These are phyloP conservation scores for Leccinum subtestaceum DNA, from an alignment of 768 basidiomycete genomes.

Conservation along the genomic window DNA sequence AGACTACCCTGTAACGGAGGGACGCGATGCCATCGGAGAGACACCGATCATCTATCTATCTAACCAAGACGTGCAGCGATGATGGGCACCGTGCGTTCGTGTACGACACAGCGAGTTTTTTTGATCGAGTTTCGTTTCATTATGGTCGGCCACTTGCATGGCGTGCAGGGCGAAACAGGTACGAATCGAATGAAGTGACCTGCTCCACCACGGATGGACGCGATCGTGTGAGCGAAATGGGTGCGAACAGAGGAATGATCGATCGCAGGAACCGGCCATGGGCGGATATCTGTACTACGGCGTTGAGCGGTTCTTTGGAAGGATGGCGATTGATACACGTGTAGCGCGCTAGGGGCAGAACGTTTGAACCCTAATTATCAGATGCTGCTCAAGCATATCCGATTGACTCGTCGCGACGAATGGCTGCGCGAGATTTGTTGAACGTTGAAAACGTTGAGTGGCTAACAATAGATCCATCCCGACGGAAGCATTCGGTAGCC, in stretches of 20 bases:
- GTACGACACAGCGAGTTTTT: not conserved
- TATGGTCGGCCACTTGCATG: not conserved
- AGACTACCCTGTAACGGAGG: not conserved
- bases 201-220: not conserved
- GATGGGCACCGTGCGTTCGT: not conserved
- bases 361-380: slow-evolving; percentile 9
- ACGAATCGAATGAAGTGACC: not conserved
- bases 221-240: not conserved
- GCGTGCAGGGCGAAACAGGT: not conserved
- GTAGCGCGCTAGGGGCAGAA: slow-evolving; percentile 5
- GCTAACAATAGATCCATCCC: slow-evolving; percentile 8
- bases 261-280: slow-evolving; percentile 3
- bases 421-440: not conserved
- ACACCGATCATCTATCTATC: not conserved
- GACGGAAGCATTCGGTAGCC: not conserved
- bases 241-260: slow-evolving; percentile 1
- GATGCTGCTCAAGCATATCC: not conserved
- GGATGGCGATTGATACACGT: slow-evolving; percentile 16
- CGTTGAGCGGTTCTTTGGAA: slow-evolving; percentile 1
- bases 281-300: not conserved
- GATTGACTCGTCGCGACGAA: slow-evolving; percentile 6
- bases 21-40: slow-evolving; percentile 5
- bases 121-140: slow-evolving; percentile 5
- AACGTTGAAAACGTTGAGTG: slow-evolving; percentile 4
- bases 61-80: not conserved